These are phyloP conservation scores for Leccinum pellstonianum DNA, from an alignment of 768 basidiomycete genomes.

Conservation along the genomic window DNA sequence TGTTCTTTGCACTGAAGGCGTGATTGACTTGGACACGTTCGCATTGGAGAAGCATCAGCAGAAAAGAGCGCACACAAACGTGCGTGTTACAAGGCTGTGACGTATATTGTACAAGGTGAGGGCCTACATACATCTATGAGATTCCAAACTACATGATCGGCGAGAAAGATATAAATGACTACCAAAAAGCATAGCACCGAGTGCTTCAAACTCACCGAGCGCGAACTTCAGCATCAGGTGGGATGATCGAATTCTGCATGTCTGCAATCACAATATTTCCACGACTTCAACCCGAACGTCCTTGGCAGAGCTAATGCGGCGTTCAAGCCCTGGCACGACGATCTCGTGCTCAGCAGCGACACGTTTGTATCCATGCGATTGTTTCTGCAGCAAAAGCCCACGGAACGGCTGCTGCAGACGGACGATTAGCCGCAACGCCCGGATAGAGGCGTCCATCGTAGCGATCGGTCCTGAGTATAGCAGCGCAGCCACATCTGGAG, in stretches of 20 bases:
- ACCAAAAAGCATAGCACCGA: neutral
- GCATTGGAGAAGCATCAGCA: no score
- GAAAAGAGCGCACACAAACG: no score
- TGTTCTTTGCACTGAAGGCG: slow-evolving; percentile 35
- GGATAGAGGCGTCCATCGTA: neutral
- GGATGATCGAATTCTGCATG: no score
- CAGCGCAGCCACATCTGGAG: neutral
- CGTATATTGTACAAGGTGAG: neutral
- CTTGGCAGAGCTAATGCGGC: neutral
- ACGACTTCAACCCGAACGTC: neutral
- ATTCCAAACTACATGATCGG: neutral
- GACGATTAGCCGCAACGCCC: slow-evolving; percentile 7
- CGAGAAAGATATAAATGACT: neutral
- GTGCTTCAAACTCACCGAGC: neutral
- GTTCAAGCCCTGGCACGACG: neutral
- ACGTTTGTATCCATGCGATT: neutral
- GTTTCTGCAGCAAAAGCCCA: slow-evolving; percentile 4
- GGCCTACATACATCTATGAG: neutral
- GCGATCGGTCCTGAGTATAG: no score
- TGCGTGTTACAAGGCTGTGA: no score
- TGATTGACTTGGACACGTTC: no score
- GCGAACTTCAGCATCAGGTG: no score
- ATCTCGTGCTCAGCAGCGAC: neutral
- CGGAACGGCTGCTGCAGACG: slow-evolving; percentile 11
- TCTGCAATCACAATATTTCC: neutral